Evolutionary conservation across 2,329 filamentous ascomycete species (phyloP).

Genomic region (Onygenales sp.): DNA sequence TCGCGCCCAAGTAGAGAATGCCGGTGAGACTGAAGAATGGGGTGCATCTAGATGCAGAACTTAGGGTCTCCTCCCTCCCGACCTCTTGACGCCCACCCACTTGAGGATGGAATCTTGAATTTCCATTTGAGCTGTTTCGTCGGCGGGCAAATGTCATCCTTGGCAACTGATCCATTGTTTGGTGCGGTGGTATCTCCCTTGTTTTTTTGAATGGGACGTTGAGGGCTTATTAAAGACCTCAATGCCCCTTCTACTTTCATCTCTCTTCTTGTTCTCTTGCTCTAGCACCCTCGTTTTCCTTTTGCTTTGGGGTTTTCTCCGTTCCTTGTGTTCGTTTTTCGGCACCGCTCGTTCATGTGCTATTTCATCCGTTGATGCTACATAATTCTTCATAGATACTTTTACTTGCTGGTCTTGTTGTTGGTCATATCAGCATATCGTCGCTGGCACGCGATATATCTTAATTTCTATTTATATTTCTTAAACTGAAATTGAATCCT

Average conservation of each 20-base stretch:
- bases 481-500: neutral
- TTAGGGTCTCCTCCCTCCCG: neutral
- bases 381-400: neutral
- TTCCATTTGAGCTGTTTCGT: neutral
- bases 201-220: neutral
- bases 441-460: constrained; percentile 13
- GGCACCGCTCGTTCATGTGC: neutral
- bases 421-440: neutral
- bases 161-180: neutral
- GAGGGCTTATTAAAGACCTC: neutral
- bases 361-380: neutral
- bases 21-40: neutral
- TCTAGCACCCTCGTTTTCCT: neutral
- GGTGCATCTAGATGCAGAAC: neutral
- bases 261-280: neutral
- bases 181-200: neutral
- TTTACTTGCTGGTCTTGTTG: neutral
- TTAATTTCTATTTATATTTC: constrained; percentile 1
- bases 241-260: neutral
- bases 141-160: neutral
- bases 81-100: neutral
- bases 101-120: neutral
- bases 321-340: neutral
- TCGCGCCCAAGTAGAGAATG: neutral
- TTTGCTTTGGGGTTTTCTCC: neutral